A percentile compares a stretch with the other conserved stretches of the same genome.
Evolutionary conservation across 371 early-diverging fungal genomes (phyloP).

Genomic region (Cladochytrium tenue): DNA sequence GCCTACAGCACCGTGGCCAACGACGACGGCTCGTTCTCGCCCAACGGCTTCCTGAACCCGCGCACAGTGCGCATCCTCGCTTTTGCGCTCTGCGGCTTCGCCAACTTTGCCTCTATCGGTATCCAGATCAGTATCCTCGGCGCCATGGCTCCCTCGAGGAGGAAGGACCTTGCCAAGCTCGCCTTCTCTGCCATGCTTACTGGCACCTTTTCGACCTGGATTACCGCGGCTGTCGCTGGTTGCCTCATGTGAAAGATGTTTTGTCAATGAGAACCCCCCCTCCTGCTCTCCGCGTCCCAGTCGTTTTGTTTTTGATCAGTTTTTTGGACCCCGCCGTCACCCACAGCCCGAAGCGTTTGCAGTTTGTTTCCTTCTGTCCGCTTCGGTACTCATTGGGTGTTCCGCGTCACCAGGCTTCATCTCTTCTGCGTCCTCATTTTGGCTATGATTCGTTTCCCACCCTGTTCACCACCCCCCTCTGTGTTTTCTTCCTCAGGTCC

Average conservation of each 20-base stretch:
- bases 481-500: too few relatives aligned
- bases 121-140: slow-evolving; percentile 82
- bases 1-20: slow-evolving; percentile 13
- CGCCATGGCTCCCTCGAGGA: slow-evolving; percentile 79
- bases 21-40: slow-evolving; percentile 11
- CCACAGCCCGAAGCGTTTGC: too few relatives aligned
- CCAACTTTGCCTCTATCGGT: slow-evolving; percentile 85
- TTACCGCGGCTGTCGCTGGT: slow-evolving; percentile 85
- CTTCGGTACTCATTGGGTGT: too few relatives aligned
- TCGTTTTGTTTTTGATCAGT: too few relatives aligned
- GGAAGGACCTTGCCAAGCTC: slow-evolving; percentile 71
- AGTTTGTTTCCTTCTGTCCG: too few relatives aligned
- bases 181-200: slow-evolving; percentile 80
- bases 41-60: slow-evolving; percentile 10
- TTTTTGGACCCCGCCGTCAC: too few relatives aligned
- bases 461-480: too few relatives aligned
- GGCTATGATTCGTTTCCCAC: too few relatives aligned
- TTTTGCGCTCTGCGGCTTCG: slow-evolving; percentile 88
- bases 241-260: slow-evolving; percentile 55
- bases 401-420: too few relatives aligned
- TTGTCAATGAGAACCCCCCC: too few relatives aligned
- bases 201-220: slow-evolving; percentile 80
- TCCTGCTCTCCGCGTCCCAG: too few relatives aligned
- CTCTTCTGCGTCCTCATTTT: too few relatives aligned
- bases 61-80: slow-evolving; percentile 43